A percentile compares a stretch with the other conserved stretches of the same genome.
Evolutionary conservation across 2,329 filamentous ascomycete genomes (phyloP).

Genomic region (Rhexocercosporidium sp.): DNA sequence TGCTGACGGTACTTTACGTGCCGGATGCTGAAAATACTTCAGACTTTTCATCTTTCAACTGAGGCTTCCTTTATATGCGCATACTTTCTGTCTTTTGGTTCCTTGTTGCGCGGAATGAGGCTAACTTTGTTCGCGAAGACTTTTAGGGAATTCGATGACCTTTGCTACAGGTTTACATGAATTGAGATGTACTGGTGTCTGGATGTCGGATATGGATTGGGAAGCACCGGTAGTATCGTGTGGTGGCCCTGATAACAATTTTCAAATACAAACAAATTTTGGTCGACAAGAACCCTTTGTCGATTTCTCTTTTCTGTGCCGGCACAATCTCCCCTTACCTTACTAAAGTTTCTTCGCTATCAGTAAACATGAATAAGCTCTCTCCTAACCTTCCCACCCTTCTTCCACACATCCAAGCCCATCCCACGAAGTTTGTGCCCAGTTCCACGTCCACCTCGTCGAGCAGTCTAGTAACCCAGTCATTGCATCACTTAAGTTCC

Average conservation of each 20-base stretch:
- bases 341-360: too few relatives aligned
- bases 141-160: not conserved
- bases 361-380: too few relatives aligned
- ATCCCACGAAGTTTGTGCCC: too few relatives aligned
- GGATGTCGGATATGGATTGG: not conserved
- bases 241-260: too few relatives aligned
- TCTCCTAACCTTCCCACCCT: too few relatives aligned
- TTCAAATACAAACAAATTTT: too few relatives aligned
- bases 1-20: conserved; percentile 59
- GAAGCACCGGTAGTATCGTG: not conserved
- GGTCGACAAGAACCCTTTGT: too few relatives aligned
- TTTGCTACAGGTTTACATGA: not conserved
- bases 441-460: not conserved
- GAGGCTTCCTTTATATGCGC: conserved; percentile 49
- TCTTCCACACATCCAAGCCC: too few relatives aligned
- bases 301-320: too few relatives aligned
- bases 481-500: too few relatives aligned
- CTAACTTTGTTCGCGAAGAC: not conserved
- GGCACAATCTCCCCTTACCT: too few relatives aligned
- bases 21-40: conserved; percentile 66
- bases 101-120: not conserved
- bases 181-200: not conserved
- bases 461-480: too few relatives aligned
- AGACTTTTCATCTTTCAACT: conserved; percentile 89
- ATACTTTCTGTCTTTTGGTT: not conserved